These are phyloP conservation scores for Amanita pseudoporphyria DNA, from an alignment of 768 basidiomycete species.

Conservation along the genomic window DNA sequence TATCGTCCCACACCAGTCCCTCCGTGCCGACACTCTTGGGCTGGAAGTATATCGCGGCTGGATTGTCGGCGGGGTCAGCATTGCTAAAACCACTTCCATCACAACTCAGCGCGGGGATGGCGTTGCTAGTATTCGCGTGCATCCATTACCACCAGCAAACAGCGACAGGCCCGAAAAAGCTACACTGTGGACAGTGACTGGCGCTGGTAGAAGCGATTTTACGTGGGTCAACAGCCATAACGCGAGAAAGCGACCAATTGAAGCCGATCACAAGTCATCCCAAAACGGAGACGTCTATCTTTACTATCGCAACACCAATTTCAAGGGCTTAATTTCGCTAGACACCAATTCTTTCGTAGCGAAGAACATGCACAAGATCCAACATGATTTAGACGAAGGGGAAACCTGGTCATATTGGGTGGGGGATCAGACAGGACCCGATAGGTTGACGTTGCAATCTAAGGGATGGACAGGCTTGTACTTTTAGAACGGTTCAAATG, in stretches of 20 bases:
- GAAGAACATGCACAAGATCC: constrained; percentile 1
- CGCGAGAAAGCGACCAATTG: constrained; percentile 34
- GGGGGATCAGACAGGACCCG: constrained; percentile 29
- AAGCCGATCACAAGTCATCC: constrained; percentile 36
- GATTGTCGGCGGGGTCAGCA: constrained; percentile 49
- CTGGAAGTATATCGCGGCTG: constrained; percentile 45
- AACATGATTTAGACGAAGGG: constrained; percentile 7
- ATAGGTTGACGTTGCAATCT: constrained; percentile 29
- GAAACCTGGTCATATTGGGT: constrained; percentile 32
- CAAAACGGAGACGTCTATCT: constrained; percentile 46
- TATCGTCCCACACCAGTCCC: constrained; percentile 31
- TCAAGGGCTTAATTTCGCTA: constrained; percentile 38
- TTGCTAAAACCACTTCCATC: constrained; percentile 31
- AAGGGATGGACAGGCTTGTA: constrained; percentile 40
- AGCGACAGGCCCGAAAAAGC: constrained; percentile 24
- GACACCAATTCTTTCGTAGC: constrained; percentile 29
- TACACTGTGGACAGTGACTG: constrained; percentile 36
- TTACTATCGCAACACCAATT: constrained; percentile 41
- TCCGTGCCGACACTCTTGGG: constrained; percentile 29
- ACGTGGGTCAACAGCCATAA: constrained; percentile 30
- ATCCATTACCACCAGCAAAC: constrained; percentile 28
- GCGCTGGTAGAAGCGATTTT: constrained; percentile 44
- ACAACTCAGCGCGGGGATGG: constrained; percentile 43
- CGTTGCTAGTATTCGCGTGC: constrained; percentile 36
- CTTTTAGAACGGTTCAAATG: constrained; percentile 21